Conservation (phyloP, 345 rosid genomes). For the Brassica incana region DNA sequence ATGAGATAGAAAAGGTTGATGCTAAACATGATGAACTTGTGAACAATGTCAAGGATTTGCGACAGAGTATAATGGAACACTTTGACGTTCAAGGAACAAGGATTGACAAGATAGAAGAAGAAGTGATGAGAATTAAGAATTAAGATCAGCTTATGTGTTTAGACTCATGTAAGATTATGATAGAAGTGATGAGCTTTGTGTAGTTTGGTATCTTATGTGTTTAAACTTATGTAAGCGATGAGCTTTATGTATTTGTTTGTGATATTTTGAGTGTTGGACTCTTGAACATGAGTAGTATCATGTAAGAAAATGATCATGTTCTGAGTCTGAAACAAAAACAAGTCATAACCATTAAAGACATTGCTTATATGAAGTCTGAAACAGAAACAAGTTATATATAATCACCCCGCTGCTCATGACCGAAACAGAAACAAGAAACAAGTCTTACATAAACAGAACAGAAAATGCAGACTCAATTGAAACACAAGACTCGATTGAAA, state of each 20-base stretch:
- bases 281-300: too few relatives aligned
- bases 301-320: too few relatives aligned
- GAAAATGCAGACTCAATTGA: neutral
- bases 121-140: neutral
- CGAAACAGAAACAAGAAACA: neutral
- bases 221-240: neutral
- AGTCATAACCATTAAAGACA: too few relatives aligned
- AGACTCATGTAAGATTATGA: neutral
- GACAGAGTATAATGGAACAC: neutral
- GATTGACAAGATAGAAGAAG: neutral
- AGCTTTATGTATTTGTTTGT: neutral
- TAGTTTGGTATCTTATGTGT: neutral
- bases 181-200: neutral
- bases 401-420: neutral
- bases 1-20: too few relatives aligned
- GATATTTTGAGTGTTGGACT: neutral
- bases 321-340: too few relatives aligned
- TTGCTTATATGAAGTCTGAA: neutral
- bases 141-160: neutral
- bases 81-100: neutral
- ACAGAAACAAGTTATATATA: too few relatives aligned
- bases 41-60: too few relatives aligned
- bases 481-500: neutral
- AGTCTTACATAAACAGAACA: neutral
- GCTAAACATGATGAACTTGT: too few relatives aligned